Evolutionary conservation across 306 rosid species (phyloP), one percentile per base, ranked within the genome.

Genomic region (Cyamopsis tetragonoloba): DNA sequence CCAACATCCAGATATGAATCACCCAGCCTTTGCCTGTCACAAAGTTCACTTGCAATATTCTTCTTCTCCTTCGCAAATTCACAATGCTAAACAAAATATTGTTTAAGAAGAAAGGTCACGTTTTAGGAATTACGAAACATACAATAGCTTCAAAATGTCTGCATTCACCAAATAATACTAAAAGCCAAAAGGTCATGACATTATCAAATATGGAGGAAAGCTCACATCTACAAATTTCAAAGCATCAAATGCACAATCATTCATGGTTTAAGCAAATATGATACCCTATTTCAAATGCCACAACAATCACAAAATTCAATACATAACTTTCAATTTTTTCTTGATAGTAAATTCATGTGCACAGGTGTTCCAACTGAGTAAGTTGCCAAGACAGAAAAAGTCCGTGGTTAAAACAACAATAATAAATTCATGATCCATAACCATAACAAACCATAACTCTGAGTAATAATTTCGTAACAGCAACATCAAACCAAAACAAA

Each of bases 61-160:
- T 86, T 89, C 90, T 84, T 93, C 85, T 70, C 82, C 81, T 93
- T 89, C 7, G 96, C 97, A 77, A 74, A 86, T 73, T 84, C 83
- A 74, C 78, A 80, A 53, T 76, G 73, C 98, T 93, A 76, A 64
- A 79, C 58, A 78, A 68, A 75, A 67, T 67, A 78, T 53, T 39
- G 57, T 24, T 46, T 30, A 73, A 49, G 53, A 50, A 79, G 69
- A 81, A 81, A 32, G 24, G 27, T 73, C 58, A 48, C 41, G 31
- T 2, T 37, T 46, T 18, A 38, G 46, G 38, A 53, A 74, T 63
- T 65, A 64, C 17, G 38, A 24, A 55, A 35, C 71, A 72, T 59
- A 22, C 19, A 61, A 62, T 44, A 34, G 56, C 68, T 71, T 70
- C 73, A 71, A 30, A 57, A 68, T 43, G 51, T 51, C 62, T 49